Evolutionary conservation across 495 filamentous ascomycete genomes (phyloP).

Genomic region (Paragyromitra xinjiangensis): DNA sequence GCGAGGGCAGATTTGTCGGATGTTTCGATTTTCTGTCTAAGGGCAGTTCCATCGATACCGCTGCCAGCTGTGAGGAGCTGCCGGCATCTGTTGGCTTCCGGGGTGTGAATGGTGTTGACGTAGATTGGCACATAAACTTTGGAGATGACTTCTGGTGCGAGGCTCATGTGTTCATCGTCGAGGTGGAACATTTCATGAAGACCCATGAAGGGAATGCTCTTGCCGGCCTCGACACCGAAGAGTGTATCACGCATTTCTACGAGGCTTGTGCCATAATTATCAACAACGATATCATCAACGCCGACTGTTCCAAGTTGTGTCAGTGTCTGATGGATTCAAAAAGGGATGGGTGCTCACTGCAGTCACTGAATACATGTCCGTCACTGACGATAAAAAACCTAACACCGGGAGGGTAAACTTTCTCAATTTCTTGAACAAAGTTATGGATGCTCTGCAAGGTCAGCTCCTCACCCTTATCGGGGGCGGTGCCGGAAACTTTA

Average conservation of each 20-base stretch:
- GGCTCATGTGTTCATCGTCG: conserved; percentile 17
- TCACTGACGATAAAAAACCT: conserved; percentile 60
- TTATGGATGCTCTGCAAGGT: conserved; percentile 57
- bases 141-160: conserved; percentile 28
- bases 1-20: conserved; percentile 58
- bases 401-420: conserved; percentile 58
- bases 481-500: conserved; percentile 55
- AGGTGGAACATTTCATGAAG: conserved; percentile 56
- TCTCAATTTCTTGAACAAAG: conserved; percentile 56
- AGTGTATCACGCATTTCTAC: conserved; percentile 57
- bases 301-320: conserved; percentile 54
- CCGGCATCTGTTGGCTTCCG: conserved; percentile 59
- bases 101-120: conserved; percentile 56
- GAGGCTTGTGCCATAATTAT: conserved; percentile 57
- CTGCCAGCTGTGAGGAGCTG: conserved; percentile 59
- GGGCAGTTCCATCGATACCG: conserved; percentile 47
- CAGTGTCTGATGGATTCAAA: neutral
- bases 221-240: conserved; percentile 22
- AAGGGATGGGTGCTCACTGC: conserved; percentile 54
- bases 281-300: conserved; percentile 59
- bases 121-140: conserved; percentile 50
- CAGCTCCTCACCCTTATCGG: conserved; percentile 56
- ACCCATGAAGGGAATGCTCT: conserved; percentile 53
- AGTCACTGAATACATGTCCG: conserved; percentile 61
- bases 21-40: conserved; percentile 59